Conservation (phyloP, 345 rosid genomes). For the Salix arbutifolia region DNA sequence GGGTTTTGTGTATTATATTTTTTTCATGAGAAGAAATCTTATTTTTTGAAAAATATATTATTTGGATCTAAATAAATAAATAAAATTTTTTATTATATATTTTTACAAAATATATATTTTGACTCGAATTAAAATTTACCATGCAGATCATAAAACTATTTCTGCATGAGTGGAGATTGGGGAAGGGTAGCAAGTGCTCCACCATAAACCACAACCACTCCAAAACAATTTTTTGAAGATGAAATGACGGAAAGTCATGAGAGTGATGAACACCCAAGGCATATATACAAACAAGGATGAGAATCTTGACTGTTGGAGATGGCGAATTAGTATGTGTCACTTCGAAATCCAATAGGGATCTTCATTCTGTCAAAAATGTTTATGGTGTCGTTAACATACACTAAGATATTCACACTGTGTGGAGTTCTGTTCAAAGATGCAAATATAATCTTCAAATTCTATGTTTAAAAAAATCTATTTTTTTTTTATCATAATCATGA, state of each 20-base stretch:
- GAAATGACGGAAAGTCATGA: conserved; percentile 20
- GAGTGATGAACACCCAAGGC: not conserved
- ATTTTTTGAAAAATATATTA: no score
- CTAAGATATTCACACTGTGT: no score
- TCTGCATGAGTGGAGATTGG: not conserved
- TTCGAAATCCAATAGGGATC: conserved; percentile 30
- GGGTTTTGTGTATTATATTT: not conserved
- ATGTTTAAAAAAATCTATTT: no score
- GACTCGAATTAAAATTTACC: no score
- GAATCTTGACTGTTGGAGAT: conserved; percentile 29
- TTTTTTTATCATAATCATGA: no score
- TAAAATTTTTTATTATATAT: no score
- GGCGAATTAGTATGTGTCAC: conserved; percentile 1
- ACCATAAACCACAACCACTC: conserved; percentile 10
- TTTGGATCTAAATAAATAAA: no score
- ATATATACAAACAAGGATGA: conserved; percentile 21
- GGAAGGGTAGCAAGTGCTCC: conserved; percentile 15
- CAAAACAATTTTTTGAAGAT: not conserved
- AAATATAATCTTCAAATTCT: no score
- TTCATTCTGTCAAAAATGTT: conserved; percentile 10
- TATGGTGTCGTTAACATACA: not conserved
- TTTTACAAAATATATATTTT: no score
- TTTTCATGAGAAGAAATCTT: not conserved
- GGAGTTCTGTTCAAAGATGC: no score
- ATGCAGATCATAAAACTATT: no score